Evolutionary conservation across 805 yeast species (phyloP).

Genomic region (Phaffomyces antillensis): DNA sequence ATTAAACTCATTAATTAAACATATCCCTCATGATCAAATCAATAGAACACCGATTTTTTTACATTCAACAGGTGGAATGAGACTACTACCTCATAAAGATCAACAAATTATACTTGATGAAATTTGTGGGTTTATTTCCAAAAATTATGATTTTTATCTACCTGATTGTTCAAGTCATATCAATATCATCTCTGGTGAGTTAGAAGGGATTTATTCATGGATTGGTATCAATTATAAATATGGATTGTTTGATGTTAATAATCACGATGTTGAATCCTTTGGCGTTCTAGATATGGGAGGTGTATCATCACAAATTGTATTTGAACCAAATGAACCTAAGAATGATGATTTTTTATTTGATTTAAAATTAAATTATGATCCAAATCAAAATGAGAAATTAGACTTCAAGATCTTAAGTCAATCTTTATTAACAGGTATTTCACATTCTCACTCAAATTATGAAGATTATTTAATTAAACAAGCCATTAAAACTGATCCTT

Average conservation of each 20-base stretch:
- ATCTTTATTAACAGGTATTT: constrained; percentile 56
- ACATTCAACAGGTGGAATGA: constrained; percentile 67
- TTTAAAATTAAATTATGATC: constrained; percentile 32
- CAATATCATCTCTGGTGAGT: constrained; percentile 54
- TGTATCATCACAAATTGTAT: constrained; percentile 78
- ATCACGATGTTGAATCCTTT: constrained; percentile 32
- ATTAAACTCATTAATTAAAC: constrained; percentile 38
- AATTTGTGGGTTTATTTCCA: constrained; percentile 43
- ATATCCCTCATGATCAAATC: constrained; percentile 56
- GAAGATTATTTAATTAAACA: constrained; percentile 27
- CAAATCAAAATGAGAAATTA: constrained; percentile 21
- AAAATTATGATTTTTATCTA: constrained; percentile 42
- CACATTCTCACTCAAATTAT: constrained; percentile 45
- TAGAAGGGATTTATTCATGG: constrained; percentile 67
- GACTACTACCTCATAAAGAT: constrained; percentile 46
- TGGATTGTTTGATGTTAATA: constrained; percentile 32
- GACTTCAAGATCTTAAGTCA: constrained; percentile 42
- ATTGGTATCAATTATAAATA: constrained; percentile 50
- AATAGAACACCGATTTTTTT: constrained; percentile 58
- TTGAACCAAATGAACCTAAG: constrained; percentile 46
- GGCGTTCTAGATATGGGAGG: constrained; percentile 99
- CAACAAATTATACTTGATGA: constrained; percentile 38
- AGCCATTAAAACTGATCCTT: constrained; percentile 39
- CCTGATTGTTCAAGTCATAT: constrained; percentile 59
- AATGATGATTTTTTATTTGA: constrained; percentile 40